Conservation (phyloP, 371 early-diverging fungal species). For the Apophysomyces variabilis region DNA sequence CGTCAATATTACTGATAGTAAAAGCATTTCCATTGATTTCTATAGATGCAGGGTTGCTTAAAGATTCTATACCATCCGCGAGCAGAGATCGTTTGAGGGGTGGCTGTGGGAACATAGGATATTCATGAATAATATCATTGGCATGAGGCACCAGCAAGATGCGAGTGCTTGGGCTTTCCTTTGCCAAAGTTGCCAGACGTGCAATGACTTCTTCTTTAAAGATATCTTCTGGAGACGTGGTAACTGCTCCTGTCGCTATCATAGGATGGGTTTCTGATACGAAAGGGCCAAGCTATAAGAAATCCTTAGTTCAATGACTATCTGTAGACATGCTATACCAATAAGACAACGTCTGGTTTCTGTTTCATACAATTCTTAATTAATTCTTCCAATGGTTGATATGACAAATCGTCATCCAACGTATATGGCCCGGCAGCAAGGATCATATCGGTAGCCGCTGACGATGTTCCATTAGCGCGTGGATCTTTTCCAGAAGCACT, state of each 20-base stretch:
- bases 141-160: constrained; percentile 78
- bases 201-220: constrained; percentile 64
- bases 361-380: constrained; percentile 59
- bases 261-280: constrained; percentile 72
- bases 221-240: constrained; percentile 65
- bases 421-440: constrained; percentile 89
- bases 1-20: constrained; percentile 75
- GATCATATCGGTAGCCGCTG: constrained; percentile 65
- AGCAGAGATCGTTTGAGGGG: background rate
- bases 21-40: constrained; percentile 79
- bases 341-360: constrained; percentile 77
- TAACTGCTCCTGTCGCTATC: constrained; percentile 58
- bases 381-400: constrained; percentile 79
- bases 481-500: constrained; percentile 23
- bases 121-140: constrained; percentile 74
- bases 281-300: constrained; percentile 80
- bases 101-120: constrained; percentile 85
- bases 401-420: constrained; percentile 72
- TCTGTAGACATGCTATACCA: constrained; percentile 42
- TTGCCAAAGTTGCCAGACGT: constrained; percentile 46
- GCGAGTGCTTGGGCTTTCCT: constrained; percentile 43
- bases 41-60: constrained; percentile 86
- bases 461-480: constrained; percentile 24
- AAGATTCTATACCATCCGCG: constrained; percentile 47
- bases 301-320: background rate